A percentile compares a stretch with the other conserved stretches of the same genome.
Evolutionary conservation across 2,329 filamentous ascomycete species (phyloP).

Genomic region (Paracoccidioides lutzii): DNA sequence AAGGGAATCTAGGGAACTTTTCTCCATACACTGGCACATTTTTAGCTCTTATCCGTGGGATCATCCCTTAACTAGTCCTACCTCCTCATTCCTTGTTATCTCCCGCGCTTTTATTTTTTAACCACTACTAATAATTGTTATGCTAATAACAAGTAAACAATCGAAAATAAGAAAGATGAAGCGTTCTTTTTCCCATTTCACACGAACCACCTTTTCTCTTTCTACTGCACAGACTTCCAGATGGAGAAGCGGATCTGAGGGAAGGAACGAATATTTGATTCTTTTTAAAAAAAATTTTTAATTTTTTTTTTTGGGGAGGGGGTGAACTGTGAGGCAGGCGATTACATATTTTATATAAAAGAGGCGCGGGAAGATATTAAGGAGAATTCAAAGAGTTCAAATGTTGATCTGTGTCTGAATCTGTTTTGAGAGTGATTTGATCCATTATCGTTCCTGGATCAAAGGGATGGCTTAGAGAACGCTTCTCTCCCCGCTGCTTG

Average conservation of each 20-base stretch:
- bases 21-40: no score
- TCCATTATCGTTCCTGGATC: no score
- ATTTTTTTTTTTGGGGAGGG: background rate
- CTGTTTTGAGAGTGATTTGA: background rate
- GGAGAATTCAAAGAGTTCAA: background rate
- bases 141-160: no score
- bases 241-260: background rate
- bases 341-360: no score
- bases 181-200: background rate
- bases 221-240: background rate
- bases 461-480: background rate
- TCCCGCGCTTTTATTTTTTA: no score
- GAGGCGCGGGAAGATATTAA: background rate
- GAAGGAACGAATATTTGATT: no score
- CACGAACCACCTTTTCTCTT: background rate
- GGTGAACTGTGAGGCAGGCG: background rate
- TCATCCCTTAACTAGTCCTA: no score
- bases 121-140: no score
- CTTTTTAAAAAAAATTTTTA: background rate
- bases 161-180: background rate
- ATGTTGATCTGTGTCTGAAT: background rate
- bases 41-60: no score
- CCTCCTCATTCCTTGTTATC: no score
- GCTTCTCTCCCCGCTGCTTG: conserved; percentile 1
- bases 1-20: no score